Conservation (phyloP, 2,329 filamentous ascomycete genomes). For the Onygenales sp. region DNA sequence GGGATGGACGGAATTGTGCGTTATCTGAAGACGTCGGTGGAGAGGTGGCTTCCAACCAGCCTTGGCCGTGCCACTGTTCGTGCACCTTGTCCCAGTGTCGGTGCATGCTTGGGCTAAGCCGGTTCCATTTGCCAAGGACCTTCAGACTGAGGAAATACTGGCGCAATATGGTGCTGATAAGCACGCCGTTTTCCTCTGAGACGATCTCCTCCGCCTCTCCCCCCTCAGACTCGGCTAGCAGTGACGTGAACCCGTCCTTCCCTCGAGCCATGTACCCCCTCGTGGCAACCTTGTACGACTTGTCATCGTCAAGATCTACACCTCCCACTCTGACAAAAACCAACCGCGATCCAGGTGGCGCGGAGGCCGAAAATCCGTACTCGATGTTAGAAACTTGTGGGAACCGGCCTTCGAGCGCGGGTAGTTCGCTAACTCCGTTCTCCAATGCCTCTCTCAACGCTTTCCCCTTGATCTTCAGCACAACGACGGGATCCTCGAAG, state of each 20-base stretch:
- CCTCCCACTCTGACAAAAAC: constrained; percentile 52
- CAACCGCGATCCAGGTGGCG: constrained; percentile 54
- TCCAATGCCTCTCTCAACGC: constrained; percentile 73
- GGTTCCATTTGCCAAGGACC: constrained; percentile 69
- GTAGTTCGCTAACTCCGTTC: constrained; percentile 71
- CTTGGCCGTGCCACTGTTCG: constrained; percentile 46
- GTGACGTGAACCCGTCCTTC: constrained; percentile 71
- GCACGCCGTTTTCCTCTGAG: constrained; percentile 74
- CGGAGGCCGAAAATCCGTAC: constrained; percentile 61
- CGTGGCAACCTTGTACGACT: constrained; percentile 64
- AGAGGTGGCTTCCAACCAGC: constrained; percentile 33
- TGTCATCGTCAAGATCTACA: constrained; percentile 51
- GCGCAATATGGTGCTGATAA: constrained; percentile 76
- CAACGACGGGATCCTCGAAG: constrained; percentile 81
- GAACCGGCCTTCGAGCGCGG: constrained; percentile 75
- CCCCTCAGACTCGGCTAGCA: constrained; percentile 68
- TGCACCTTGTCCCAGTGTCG: constrained; percentile 60
- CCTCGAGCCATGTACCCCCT: constrained; percentile 82
- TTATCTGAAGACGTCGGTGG: not conserved
- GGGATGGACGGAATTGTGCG: not conserved
- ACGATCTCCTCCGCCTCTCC: constrained; percentile 69
- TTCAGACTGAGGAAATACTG: constrained; percentile 87
- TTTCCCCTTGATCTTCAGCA: constrained; percentile 61
- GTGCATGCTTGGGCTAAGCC: constrained; percentile 54
- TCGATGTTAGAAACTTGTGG: constrained; percentile 78